Percentiles rank a stretch among this genome's conserved stretches.
phyloP scores from a whole-genome alignment of 306 rosid species.

The Potentilla sterilis region DNA sequence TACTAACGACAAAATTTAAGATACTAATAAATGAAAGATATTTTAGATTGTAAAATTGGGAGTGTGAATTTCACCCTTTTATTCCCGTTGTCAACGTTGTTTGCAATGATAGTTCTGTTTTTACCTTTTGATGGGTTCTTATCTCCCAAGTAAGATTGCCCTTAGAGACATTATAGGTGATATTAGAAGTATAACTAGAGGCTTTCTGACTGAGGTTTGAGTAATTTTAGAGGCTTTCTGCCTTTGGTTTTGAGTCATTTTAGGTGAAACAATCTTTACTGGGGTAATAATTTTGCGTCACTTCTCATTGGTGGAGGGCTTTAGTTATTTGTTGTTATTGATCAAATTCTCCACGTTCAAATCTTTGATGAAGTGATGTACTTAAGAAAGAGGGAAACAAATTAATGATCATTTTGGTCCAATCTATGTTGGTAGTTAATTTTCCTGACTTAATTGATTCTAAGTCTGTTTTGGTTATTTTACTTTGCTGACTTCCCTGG shows the following conservation, averaged over 20 bases:
- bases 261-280: too few species aligned
- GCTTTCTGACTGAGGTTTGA: neutral
- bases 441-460: neutral
- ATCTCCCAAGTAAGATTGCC: neutral
- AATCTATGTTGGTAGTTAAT: conserved; percentile 2
- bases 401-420: neutral
- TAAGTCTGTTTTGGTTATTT: neutral
- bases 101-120: neutral
- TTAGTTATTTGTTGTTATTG: neutral
- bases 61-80: neutral
- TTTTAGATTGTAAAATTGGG: neutral
- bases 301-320: neutral
- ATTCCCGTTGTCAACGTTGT: neutral
- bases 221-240: neutral
- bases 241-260: neutral
- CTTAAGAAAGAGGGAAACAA: too few species aligned
- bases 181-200: neutral
- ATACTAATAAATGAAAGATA: neutral
- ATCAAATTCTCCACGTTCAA: neutral
- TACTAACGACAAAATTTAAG: too few species aligned
- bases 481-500: neutral
- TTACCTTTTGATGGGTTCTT: neutral
- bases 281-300: neutral
- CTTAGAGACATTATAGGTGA: neutral
- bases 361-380: neutral